Evolutionary conservation across 768 basidiomycete species (phyloP).

Genomic region (Calocybe cyanea): DNA sequence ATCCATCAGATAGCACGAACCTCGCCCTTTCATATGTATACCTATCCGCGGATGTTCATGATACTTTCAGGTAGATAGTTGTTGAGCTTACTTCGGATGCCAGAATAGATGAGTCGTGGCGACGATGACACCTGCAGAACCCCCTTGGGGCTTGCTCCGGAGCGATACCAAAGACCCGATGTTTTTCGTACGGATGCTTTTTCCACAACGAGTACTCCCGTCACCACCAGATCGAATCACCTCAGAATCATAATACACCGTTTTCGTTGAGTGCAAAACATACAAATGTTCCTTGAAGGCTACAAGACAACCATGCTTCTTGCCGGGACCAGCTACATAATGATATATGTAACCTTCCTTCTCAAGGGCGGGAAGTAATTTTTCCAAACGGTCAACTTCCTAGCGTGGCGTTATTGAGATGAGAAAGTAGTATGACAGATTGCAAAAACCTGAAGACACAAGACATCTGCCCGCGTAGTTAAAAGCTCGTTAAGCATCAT

Average conservation of each 20-base stretch:
- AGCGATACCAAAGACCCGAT: conserved; percentile 76
- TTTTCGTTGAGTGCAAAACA: conserved; percentile 37
- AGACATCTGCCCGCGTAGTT: conserved; percentile 68
- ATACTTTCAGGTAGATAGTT: conserved; percentile 1
- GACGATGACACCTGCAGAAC: conserved; percentile 57
- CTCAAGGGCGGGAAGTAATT: conserved; percentile 64
- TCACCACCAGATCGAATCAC: conserved; percentile 39
- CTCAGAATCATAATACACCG: conserved; percentile 70
- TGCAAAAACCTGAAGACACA: conserved; percentile 73
- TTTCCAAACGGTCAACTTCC: conserved; percentile 86
- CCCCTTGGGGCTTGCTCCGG: conserved; percentile 31
- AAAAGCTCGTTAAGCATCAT: conserved; percentile 79
- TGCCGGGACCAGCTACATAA: conserved; percentile 66
- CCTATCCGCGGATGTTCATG: conserved; percentile 27
- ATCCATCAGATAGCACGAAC: conserved; percentile 26
- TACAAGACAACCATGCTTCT: conserved; percentile 85
- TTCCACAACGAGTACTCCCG: conserved; percentile 40
- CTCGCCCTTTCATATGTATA: conserved; percentile 84
- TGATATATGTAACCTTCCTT: conserved; percentile 59
- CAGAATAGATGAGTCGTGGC: conserved; percentile 95
- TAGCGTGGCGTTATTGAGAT: conserved; percentile 24
- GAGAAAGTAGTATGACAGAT: neutral
- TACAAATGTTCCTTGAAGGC: conserved; percentile 60
- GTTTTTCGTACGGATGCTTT: conserved; percentile 73
- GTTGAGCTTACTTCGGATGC: conserved; percentile 72